Evolutionary conservation across 495 filamentous ascomycete genomes (phyloP).

Genomic region (Articulospora tetracladia): DNA sequence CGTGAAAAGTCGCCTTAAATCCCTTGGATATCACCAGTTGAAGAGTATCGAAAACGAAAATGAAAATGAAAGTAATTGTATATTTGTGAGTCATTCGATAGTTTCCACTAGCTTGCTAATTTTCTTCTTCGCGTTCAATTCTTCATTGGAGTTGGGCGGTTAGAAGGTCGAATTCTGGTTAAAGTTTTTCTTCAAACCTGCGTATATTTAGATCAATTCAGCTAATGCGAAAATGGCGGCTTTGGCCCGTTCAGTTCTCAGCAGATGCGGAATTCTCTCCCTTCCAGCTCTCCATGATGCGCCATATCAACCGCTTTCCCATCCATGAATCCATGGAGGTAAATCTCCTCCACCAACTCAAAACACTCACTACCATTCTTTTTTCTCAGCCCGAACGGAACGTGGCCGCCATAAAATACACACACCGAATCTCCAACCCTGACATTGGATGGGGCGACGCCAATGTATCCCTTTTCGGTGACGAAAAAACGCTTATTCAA

Average conservation of each 20-base stretch:
- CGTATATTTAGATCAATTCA: too few species aligned
- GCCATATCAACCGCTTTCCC: background rate
- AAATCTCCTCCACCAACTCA: background rate
- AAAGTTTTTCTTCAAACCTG: too few species aligned
- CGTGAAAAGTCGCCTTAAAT: too few species aligned
- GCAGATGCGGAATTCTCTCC: background rate
- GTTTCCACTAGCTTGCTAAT: too few species aligned
- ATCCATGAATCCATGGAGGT: conserved; percentile 5
- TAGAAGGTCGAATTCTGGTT: too few species aligned
- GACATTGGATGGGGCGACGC: background rate
- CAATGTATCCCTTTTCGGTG: background rate
- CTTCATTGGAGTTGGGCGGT: too few species aligned
- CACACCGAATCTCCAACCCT: background rate
- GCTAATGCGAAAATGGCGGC: background rate
- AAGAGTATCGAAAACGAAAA: too few species aligned
- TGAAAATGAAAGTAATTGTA: too few species aligned
- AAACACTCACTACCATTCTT: background rate
- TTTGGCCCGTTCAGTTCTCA: too few species aligned
- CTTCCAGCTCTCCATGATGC: background rate
- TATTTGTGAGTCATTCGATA: too few species aligned
- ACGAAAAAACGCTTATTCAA: background rate
- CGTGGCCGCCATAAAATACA: conserved; percentile 1
- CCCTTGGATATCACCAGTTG: too few species aligned
- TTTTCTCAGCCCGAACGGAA: background rate
- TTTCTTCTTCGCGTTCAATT: too few species aligned